A percentile compares a stretch with the other conserved stretches of the same genome.
These are phyloP conservation scores for Fraxinus latifolia DNA, from an alignment of 305 asterid genomes.

Conservation along the genomic window DNA sequence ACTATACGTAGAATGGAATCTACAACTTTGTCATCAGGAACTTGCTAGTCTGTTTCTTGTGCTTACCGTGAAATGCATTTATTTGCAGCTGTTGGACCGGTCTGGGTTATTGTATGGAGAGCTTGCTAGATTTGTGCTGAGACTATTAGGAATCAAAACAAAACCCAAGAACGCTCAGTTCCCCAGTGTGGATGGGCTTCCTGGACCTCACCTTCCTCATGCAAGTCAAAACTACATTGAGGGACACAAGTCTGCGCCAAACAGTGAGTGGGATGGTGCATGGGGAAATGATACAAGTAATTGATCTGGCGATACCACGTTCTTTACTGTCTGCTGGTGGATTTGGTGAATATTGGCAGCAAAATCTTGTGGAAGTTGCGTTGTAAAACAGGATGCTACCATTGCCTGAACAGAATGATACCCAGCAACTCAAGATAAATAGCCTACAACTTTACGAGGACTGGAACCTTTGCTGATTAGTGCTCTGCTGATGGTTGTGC, in stretches of 20 bases:
- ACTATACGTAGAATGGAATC: not conserved
- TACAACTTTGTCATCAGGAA: not conserved
- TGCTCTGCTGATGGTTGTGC: not conserved
- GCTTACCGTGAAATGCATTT: not conserved
- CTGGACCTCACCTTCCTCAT: slow-evolving; percentile 54
- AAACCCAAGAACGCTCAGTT: slow-evolving; percentile 57
- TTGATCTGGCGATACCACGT: not conserved
- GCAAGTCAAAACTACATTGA: slow-evolving; percentile 51
- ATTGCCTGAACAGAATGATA: not conserved
- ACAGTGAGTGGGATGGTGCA: slow-evolving; percentile 72
- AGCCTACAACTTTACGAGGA: not conserved
- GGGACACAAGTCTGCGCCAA: slow-evolving; percentile 77
- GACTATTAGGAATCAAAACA: slow-evolving; percentile 71
- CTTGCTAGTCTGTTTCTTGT: not conserved
- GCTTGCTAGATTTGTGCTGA: slow-evolving; percentile 90
- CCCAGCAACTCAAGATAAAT: not conserved
- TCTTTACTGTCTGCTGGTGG: slow-evolving; percentile 7
- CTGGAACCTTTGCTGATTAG: not conserved
- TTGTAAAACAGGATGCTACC: slow-evolving; percentile 11
- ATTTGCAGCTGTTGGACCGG: slow-evolving; percentile 79
- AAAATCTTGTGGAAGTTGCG: slow-evolving; percentile 9
- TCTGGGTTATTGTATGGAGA: slow-evolving; percentile 92
- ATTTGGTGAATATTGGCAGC: slow-evolving; percentile 10
- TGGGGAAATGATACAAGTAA: slow-evolving; percentile 56
- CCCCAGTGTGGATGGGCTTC: slow-evolving; percentile 58